Conservation (phyloP, 2,329 filamentous ascomycete genomes). For the Aspergillus arachidicola region DNA sequence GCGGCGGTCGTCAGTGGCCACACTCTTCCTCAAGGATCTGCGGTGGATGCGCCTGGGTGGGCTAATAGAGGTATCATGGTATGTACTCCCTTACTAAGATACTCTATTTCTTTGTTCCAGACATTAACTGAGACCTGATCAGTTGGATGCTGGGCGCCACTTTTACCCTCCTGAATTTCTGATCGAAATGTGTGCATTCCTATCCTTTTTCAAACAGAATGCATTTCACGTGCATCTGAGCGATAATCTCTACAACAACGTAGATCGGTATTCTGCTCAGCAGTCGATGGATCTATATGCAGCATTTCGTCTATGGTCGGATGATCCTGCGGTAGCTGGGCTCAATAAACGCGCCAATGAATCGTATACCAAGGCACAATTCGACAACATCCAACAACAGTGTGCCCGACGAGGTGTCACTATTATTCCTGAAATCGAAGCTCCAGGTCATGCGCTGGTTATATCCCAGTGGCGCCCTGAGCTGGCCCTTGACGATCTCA, state of each 20-base stretch:
- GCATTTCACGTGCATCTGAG: constrained; percentile 58
- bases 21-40: constrained; percentile 46
- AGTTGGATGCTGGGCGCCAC: constrained; percentile 52
- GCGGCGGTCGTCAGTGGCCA: constrained; percentile 40
- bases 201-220: constrained; percentile 63
- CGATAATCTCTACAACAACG: constrained; percentile 52
- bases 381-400: constrained; percentile 52
- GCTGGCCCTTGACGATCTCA: constrained; percentile 51
- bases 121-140: not conserved
- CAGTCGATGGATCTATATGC: constrained; percentile 52
- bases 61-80: constrained; percentile 49
- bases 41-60: constrained; percentile 55
- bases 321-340: constrained; percentile 50
- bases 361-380: constrained; percentile 53
- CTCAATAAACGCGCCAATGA: constrained; percentile 56
- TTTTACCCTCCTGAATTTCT: constrained; percentile 58
- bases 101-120: no score
- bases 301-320: constrained; percentile 56
- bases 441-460: constrained; percentile 57
- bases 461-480: constrained; percentile 61
- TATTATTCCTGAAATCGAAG: constrained; percentile 59
- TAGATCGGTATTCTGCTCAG: constrained; percentile 48
- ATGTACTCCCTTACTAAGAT: not conserved
- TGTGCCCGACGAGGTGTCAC: constrained; percentile 59
- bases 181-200: constrained; percentile 57